Base-by-base conservation (phyloP, 2,329 filamentous ascomycete genomes). In the Phialophora verrucosa region DNA sequence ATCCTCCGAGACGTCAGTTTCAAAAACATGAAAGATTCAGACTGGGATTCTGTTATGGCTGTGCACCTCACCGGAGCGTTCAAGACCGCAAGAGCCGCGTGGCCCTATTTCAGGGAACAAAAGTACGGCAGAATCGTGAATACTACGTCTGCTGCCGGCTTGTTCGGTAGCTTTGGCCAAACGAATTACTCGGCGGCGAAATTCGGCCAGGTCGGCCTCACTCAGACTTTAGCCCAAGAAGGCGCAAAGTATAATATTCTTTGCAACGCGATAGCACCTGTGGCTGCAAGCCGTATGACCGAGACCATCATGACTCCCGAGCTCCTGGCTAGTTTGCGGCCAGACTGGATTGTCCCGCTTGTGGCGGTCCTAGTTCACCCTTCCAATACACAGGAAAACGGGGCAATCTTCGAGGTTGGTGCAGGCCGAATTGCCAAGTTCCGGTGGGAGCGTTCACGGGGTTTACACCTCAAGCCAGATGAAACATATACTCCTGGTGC, bases 221-320 rank as follows among this genome's bases (percentile, higher is more conserved):
- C 38, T 4, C 47, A 62, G 32, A 62, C 59, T 31, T 12, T 62
- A 8, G 59, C 59, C 10, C 20, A 27, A 62, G 59, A 62, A 54
- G 59, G 59, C 20, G 59, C 59, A 5, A 62, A 54, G 49, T 62
- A 62, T 47, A 62, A 62, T 38, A 54, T n/a, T 62, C 47, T 3
- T 50, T 7, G 47, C 20, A 14, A 7, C 47, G 12, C n/a, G n/a
- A n/a, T n/a, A n/a, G n/a, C n/a, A n/a, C n/a, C n/a, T n/a, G n/a
- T n/a, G n/a, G n/a, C n/a, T n/a, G n/a, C n/a, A n/a, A n/a, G n/a
- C n/a, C n/a, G n/a, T n/a, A n/a, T n/a, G n/a, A n/a, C n/a, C n/a
- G n/a, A n/a, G n/a, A n/a, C n/a, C n/a, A n/a, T n/a, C n/a, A n/a
- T n/a, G n/a, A n/a, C n/a, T 10, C 20, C 47, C 20, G 6, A 20